A percentile compares a stretch with the other conserved stretches of the same genome.
Evolutionary conservation across 2,329 filamentous ascomycete genomes (phyloP).

Genomic region (Penicillium freii): DNA sequence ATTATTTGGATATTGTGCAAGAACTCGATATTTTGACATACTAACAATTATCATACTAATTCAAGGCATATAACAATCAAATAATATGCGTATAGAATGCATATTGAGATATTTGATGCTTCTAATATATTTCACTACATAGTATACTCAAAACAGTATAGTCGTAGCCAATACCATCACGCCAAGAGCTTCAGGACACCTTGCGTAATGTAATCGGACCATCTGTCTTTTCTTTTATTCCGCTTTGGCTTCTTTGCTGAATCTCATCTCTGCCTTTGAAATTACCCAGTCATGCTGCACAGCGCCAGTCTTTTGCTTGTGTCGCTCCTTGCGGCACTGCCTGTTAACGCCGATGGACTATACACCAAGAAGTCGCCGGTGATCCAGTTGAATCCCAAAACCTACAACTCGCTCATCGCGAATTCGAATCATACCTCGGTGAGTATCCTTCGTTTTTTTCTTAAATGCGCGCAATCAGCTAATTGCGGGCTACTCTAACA

Average conservation of each 20-base stretch:
- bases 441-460: constrained; percentile 42
- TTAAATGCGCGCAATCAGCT: not conserved
- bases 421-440: constrained; percentile 91
- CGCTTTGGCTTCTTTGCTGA: constrained; percentile 3
- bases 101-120: not conserved
- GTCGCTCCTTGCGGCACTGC: constrained; percentile 63
- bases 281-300: constrained; percentile 31
- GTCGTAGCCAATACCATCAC: constrained; percentile 15
- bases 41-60: not conserved
- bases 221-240: constrained; percentile 9
- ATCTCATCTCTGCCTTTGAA: not conserved
- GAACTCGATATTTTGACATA: not conserved
- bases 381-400: constrained; percentile 73
- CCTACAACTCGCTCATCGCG: constrained; percentile 77
- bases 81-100: not conserved
- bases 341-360: constrained; percentile 66
- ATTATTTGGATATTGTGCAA: not conserved
- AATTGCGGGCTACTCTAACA: constrained; percentile 24
- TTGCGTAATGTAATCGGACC: constrained; percentile 28
- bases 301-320: constrained; percentile 51
- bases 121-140: not conserved
- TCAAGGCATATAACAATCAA: not conserved
- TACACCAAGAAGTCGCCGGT: constrained; percentile 88
- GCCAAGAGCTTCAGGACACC: constrained; percentile 45
- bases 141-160: constrained; percentile 2